phyloP scores from a whole-genome alignment of 2,329 filamentous ascomycete species.

The Trichoderma sp. region DNA sequence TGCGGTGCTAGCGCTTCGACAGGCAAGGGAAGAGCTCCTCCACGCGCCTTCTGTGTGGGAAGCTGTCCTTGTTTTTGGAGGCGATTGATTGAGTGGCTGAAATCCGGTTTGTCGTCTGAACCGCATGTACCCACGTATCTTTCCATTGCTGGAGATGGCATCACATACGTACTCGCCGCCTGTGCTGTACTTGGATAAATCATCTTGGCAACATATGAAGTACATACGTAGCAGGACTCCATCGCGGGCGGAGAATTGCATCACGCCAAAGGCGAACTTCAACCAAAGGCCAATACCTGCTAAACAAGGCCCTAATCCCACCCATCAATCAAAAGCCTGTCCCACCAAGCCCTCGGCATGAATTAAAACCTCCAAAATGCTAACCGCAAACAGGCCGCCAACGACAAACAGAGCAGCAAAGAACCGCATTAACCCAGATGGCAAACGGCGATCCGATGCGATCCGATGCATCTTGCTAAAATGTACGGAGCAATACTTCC shows the following conservation, averaged over 20 bases:
- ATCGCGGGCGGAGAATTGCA: neutral
- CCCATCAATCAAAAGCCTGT: neutral
- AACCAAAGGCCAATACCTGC: neutral
- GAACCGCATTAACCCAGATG: slow-evolving; percentile 14
- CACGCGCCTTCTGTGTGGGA: slow-evolving; percentile 4
- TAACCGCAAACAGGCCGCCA: slow-evolving; percentile 7
- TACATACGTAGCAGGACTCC: neutral
- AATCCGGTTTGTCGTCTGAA: neutral
- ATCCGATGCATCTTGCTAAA: slow-evolving; percentile 17
- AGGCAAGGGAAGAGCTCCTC: slow-evolving; percentile 1
- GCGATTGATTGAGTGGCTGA: neutral
- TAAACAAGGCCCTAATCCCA: neutral
- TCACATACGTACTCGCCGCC: accelerated
- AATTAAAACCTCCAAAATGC: neutral
- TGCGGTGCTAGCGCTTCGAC: neutral
- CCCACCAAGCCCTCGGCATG: neutral
- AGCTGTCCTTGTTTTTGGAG: neutral
- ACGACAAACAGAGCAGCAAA: slow-evolving; percentile 1
- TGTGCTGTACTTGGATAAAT: too few relatives aligned
- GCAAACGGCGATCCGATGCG: slow-evolving; percentile 17
- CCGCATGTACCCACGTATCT: neutral
- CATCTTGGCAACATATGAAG: neutral
- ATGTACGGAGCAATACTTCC: neutral
- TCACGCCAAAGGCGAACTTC: neutral
- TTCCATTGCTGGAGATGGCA: neutral